Evolutionary conservation across 2,329 filamentous ascomycete genomes (phyloP), one percentile per base, ranked within the genome.

Genomic region (Whalleya microplaca): DNA sequence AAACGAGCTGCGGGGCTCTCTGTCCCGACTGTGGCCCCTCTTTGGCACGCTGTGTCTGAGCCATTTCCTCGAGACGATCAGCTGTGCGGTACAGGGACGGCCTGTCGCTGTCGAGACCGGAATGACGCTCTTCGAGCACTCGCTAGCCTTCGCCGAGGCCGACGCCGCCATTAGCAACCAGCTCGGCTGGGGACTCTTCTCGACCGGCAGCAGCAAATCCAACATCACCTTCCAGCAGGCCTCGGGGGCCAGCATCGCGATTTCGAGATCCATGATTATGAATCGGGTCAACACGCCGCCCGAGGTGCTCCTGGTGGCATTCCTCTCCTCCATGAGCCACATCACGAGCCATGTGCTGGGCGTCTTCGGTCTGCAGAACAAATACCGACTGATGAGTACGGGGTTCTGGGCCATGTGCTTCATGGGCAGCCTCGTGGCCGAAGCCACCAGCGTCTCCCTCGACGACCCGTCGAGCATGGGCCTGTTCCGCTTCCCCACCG

Each of bases 41-140:
- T 93, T 92, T 66, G 76, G 88, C 41, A 87, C 85, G 0, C 80
- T 88, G 41, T 87, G 85, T 56, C 70, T 90, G 1, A 93, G 92
- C 64, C 91, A 96, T 70, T 94, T 98, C 65, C 77, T 96, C 19
- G 95, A 98, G 73, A 95, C 91, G 0, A 76, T 98, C 9, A 89
- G 89, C 3, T 96, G 92, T 72, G 91, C 94, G 9, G 82, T 98
- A 6, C 92, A 96, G 72, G 94, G 94, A 29, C 86, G 90, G 2
- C 84, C 86, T 2, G 84, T 91, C 0, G 85, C 90, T 61, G 89
- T 91, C 0, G 95, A 98, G 75, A 96, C 92, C 1, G 93, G 92
- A 18, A 96, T 98, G 91, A 96, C 93, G 0, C 84, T 97, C 2
- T 96, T 98, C 67, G 95, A 99, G 71, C 93, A 97, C 69, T 97